These are phyloP conservation scores for Juncus effusus DNA, from an alignment of 176 grass and related monocot genomes.

Conservation along the genomic window DNA sequence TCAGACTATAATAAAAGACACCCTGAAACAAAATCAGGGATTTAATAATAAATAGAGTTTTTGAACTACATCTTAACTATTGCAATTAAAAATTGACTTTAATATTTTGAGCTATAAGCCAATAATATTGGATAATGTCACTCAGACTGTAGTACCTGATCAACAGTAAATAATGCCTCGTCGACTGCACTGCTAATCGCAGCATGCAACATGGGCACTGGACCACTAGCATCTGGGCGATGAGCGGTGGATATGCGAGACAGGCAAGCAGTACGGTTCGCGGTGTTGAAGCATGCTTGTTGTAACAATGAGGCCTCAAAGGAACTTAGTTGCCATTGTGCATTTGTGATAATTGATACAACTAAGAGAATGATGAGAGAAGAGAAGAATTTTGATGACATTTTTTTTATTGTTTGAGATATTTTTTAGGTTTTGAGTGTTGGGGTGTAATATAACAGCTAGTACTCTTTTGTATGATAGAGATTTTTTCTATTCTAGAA, in stretches of 20 bases:
- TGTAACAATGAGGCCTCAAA: conserved; percentile 69
- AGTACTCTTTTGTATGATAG: conserved; percentile 26
- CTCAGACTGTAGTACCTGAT: conserved; percentile 7
- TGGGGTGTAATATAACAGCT: background rate
- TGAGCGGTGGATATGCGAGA: conserved; percentile 47
- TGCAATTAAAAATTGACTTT: too few relatives aligned
- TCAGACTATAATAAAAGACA: too few relatives aligned
- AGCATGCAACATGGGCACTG: conserved; percentile 63
- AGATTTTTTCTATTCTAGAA: background rate
- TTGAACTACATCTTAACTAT: too few relatives aligned
- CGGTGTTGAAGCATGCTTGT: conserved; percentile 79
- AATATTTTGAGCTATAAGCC: too few relatives aligned
- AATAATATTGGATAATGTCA: too few relatives aligned
- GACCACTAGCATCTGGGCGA: conserved; percentile 32
- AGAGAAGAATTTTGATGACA: background rate
- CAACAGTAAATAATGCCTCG: conserved; percentile 43
- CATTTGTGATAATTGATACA: conserved; percentile 15
- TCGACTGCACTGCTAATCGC: conserved; percentile 62
- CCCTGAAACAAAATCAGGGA: too few relatives aligned
- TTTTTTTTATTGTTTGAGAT: conserved; percentile 23
- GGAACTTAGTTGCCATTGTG: conserved; percentile 50
- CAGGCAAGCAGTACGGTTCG: conserved; percentile 32
- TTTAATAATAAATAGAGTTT: too few relatives aligned
- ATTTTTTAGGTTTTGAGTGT: conserved; percentile 9
- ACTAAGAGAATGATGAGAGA: conserved; percentile 22